Conservation (phyloP, 768 basidiomycete species). For the Cyclocybe cylindracea region DNA sequence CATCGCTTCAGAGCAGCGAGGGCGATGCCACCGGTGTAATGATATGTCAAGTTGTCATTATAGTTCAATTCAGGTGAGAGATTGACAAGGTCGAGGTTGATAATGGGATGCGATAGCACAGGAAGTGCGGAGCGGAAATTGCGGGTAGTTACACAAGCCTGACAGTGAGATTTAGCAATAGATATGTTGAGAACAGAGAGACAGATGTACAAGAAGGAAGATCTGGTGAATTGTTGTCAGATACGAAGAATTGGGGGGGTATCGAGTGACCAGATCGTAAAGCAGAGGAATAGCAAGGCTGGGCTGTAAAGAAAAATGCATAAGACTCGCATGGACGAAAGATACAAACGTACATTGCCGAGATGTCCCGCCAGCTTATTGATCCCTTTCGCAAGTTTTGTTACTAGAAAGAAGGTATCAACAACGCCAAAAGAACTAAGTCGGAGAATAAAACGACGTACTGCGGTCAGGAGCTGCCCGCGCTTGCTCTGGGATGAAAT, state of each 20-base stretch:
- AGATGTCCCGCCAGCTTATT: constrained; percentile 44
- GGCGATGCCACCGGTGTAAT: constrained; percentile 79
- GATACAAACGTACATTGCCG: constrained; percentile 48
- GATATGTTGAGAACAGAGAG: not conserved
- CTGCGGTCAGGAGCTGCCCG: constrained; percentile 71
- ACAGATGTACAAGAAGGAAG: constrained; percentile 56
- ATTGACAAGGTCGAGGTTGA: constrained; percentile 52
- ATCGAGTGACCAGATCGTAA: constrained; percentile 59
- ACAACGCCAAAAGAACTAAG: not conserved
- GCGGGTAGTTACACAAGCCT: constrained; percentile 60
- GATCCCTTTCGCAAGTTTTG: constrained; percentile 66
- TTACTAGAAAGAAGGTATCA: constrained; percentile 42
- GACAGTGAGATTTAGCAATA: constrained; percentile 1
- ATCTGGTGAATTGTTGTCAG: constrained; percentile 63
- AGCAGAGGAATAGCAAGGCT: constrained; percentile 58
- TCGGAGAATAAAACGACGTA: constrained; percentile 21
- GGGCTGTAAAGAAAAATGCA: constrained; percentile 19
- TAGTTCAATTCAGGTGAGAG: constrained; percentile 59
- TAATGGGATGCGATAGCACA: constrained; percentile 63
- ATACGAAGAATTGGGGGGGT: constrained; percentile 42
- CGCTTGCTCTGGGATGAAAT: constrained; percentile 65
- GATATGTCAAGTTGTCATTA: constrained; percentile 82
- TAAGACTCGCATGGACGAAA: not conserved
- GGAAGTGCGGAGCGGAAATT: constrained; percentile 60
- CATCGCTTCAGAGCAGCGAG: constrained; percentile 66